Evolutionary conservation across 2,329 filamentous ascomycete genomes (phyloP).

Genomic region (Diaporthe citri): DNA sequence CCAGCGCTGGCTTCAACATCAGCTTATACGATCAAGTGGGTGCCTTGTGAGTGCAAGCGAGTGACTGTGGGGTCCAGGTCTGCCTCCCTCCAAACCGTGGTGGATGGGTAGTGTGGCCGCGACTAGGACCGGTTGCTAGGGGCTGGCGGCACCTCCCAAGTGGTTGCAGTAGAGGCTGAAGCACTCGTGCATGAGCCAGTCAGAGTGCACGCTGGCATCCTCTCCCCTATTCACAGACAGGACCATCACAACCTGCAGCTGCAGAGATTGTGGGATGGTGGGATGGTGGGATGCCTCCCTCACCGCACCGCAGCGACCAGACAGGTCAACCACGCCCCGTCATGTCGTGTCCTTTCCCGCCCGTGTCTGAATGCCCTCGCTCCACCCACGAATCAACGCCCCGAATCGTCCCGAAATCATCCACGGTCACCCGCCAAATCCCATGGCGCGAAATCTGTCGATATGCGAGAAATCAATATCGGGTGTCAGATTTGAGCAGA

Average conservation of each 20-base stretch:
- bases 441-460: constrained; percentile 13
- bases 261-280: constrained; percentile 25
- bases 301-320: constrained; percentile 29
- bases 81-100: background rate
- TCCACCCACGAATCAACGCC: constrained; percentile 35
- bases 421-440: background rate
- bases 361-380: constrained; percentile 1
- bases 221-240: constrained; percentile 32
- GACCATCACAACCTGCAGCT: constrained; percentile 11
- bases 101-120: background rate
- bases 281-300: constrained; percentile 34
- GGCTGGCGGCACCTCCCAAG: constrained; percentile 12
- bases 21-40: constrained; percentile 19
- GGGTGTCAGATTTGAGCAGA: constrained; percentile 12
- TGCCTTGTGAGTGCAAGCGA: constrained; percentile 16
- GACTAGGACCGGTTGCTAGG: background rate
- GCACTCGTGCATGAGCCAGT: constrained; percentile 34
- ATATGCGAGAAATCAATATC: constrained; percentile 32
- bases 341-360: constrained; percentile 2
- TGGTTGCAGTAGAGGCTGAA: constrained; percentile 37
- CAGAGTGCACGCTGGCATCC: constrained; percentile 10
- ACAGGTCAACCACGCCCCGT: constrained; percentile 6
- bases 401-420: constrained; percentile 25
- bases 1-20: constrained; percentile 8
- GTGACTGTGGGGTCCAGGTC: constrained; percentile 1